Evolutionary conservation across 768 basidiomycete species (phyloP), one percentile per base, ranked within the genome.

Genomic region (Polyporus arcularius): DNA sequence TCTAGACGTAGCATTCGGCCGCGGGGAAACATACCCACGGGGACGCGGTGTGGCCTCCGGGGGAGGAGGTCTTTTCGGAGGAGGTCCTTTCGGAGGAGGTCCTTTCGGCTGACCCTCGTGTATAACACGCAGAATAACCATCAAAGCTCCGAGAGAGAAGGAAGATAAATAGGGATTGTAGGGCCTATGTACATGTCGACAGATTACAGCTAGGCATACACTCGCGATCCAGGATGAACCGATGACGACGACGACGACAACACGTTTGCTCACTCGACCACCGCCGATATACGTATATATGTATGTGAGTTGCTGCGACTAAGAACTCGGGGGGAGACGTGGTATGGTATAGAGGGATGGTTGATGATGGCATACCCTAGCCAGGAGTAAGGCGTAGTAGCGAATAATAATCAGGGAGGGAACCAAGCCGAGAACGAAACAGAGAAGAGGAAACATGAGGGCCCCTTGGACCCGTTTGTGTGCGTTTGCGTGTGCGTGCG

Each of bases 151-250:
- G 51, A 52, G 31, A 31, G 16, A 26, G 15, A 30, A n/a, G 46
- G 28, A 52, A 38, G 28, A 63, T 63, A 63, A 58, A 63, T 63
- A 63, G 57, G 50, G 53, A 40, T 7, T 63, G 57, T 56, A 26
- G 48, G 28, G 35, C 48, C 54, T 63, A 63, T 58, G 55, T 63
- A 63, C 62, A 63, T 50, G 50, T 57, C 53, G 47, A 48, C 28
- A 53, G 45, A 63, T 56, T 63, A 63, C 62, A 63, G 48, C 57
- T 63, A 63, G 62, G 57, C 62, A 58, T 63, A 63, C 62, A 63
- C 62, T 43, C 53, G 50, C 53, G 48, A 62, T 63, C 62, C 62
- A 43, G 48, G 55, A 59, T 47, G 46, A 38, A 6, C 35, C 35
- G 35, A 35, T 35, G 35, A 35, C 35, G 35, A 35, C 11, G 32